Conservation (phyloP, 225 moss, liverwort and hornwort genomes). For the Straminergon stramineum region DNA sequence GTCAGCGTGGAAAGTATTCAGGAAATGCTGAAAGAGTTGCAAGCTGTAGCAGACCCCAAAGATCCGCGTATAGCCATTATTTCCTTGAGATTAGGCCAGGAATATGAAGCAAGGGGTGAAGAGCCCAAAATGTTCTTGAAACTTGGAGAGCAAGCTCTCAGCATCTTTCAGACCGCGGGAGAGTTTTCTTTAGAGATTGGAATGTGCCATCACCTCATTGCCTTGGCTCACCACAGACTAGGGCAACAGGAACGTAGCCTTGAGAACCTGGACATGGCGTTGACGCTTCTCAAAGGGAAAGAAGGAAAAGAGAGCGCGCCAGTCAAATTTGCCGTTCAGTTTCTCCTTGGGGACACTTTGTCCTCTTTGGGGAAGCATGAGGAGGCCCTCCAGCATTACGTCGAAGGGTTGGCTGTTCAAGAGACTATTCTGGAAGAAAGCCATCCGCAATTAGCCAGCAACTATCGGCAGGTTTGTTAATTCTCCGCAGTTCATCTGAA, state of each 20-base stretch:
- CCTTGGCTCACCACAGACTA: slow-evolving; percentile 49
- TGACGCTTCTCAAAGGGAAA: slow-evolving; percentile 39
- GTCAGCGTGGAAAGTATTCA: slow-evolving; percentile 46
- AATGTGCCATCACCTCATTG: slow-evolving; percentile 79
- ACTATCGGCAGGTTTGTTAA: slow-evolving; percentile 52
- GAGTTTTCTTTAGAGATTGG: slow-evolving; percentile 58
- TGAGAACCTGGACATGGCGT: slow-evolving; percentile 39
- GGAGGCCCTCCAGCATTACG: slow-evolving; percentile 65
- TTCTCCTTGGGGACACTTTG: slow-evolving; percentile 68
- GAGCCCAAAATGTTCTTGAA: slow-evolving; percentile 50
- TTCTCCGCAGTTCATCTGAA: neutral
- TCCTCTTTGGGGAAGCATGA: slow-evolving; percentile 69
- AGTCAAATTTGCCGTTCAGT: slow-evolving; percentile 58
- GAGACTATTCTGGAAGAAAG: slow-evolving; percentile 55
- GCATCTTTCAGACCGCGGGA: slow-evolving; percentile 38
- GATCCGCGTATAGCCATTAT: slow-evolving; percentile 51
- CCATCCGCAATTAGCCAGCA: slow-evolving; percentile 71
- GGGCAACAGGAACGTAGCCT: slow-evolving; percentile 59
- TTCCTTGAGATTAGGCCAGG: slow-evolving; percentile 73
- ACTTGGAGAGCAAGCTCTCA: slow-evolving; percentile 68
- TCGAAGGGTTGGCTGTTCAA: slow-evolving; percentile 64
- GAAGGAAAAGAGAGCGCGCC: slow-evolving; percentile 54
- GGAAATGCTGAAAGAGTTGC: slow-evolving; percentile 43
- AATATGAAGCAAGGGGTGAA: slow-evolving; percentile 64
- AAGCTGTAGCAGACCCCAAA: slow-evolving; percentile 26